Base-by-base conservation (phyloP, 345 rosid species). In the Lumnitzera racemosa region DNA sequence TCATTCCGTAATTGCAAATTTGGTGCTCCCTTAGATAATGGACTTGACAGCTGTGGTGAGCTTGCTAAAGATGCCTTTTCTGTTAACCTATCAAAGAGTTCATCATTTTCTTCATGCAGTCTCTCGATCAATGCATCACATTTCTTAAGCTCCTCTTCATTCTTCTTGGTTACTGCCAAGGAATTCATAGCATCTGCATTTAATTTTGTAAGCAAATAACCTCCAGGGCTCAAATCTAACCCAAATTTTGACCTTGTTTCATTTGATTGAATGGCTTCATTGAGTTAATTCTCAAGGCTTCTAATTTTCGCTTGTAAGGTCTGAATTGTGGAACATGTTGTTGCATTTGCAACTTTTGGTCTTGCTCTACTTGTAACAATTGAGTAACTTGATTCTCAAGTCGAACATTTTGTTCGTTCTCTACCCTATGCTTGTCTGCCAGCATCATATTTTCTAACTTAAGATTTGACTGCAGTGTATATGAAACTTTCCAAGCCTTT, bases 401-500 rank as follows among this genome's bases (percentile, higher is more conserved):
- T 81, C 83, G 97, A 43, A 88, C 80, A 76, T 90, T 94, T 66
- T 94, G 97, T 69, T 94, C 97, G 76, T 81, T 87, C 78, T 94
- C 99, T 59, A 80, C 67, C 72, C 75, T 89, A 72, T 82, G 87
- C 73, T 87, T 87, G 51, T 89, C 99, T 23, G 72, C 70, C 61
- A 94, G 90, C 80, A 85, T 77, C 62, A 72, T 52, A 76, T 94
- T 89, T 80, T 94, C 97, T 61, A 97, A 81, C 99, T 94, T 89
- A 73, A 94, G 70, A 78, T 94, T 97, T 52, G 96, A 84, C 70
- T 94, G 99, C 73, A 94, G 48, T 11, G 91, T 81, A 70, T 65
- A 83, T 15, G 99, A 94, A 63, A 87, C 96, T 84, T 87, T 94
- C 99, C 99, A 89, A 11, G 97, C 99, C 75, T 88, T 89, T 82